Conservation (phyloP, 768 basidiomycete species). For the Thelephora ganbajun region DNA sequence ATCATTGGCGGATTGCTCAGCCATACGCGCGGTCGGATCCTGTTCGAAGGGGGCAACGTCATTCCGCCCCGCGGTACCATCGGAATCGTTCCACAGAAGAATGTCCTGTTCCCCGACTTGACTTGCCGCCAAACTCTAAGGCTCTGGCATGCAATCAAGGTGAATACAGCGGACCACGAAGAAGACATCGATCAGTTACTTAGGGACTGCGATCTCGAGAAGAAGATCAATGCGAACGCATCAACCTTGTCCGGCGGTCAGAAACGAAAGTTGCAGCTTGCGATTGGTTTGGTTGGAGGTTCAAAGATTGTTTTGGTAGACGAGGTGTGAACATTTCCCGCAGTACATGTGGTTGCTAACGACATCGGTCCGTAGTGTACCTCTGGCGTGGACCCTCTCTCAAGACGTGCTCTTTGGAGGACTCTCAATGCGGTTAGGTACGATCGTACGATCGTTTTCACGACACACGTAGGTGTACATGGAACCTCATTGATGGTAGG, state of each 20-base stretch:
- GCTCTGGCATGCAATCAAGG: constrained; percentile 64
- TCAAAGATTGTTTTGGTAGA: constrained; percentile 31
- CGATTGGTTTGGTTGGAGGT: constrained; percentile 65
- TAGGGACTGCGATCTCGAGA: constrained; percentile 57
- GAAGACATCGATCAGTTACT: constrained; percentile 55
- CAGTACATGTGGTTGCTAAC: background rate
- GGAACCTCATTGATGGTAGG: background rate
- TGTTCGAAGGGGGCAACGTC: constrained; percentile 36
- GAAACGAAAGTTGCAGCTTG: constrained; percentile 74
- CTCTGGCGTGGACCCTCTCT: constrained; percentile 72
- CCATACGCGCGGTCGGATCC: constrained; percentile 42
- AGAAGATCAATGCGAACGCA: constrained; percentile 54
- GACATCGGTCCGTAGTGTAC: too few species aligned
- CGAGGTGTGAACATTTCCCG: constrained; percentile 9
- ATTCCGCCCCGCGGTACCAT: constrained; percentile 49
- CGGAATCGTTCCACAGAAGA: constrained; percentile 75
- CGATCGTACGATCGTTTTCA: constrained; percentile 58
- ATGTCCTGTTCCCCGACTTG: constrained; percentile 67
- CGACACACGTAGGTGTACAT: constrained; percentile 48
- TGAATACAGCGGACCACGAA: constrained; percentile 26
- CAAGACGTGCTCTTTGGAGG: constrained; percentile 65
- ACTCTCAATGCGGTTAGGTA: constrained; percentile 53
- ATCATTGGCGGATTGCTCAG: constrained; percentile 51
- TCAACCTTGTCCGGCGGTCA: constrained; percentile 64
- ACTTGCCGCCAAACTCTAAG: constrained; percentile 59